Conservation (phyloP, 306 rosid genomes). For the Trifolium pratense region DNA sequence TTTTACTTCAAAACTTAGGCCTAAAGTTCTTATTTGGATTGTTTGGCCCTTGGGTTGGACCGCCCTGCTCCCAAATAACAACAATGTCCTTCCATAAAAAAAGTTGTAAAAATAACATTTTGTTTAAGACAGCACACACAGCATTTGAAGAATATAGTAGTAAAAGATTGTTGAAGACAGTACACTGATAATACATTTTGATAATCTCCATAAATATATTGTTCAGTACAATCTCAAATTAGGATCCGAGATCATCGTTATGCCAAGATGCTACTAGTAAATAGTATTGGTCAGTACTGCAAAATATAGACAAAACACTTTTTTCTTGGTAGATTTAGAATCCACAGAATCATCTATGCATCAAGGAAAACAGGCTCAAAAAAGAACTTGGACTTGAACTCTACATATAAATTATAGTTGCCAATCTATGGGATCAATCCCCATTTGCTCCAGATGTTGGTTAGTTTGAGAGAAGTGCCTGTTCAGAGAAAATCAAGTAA, state of each 20-base stretch:
- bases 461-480: slow-evolving; percentile 95
- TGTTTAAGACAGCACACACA: too few species aligned
- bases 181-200: not conserved
- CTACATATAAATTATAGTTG: slow-evolving; percentile 56
- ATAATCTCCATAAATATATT: slow-evolving; percentile 12
- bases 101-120: too few species aligned
- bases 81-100: too few species aligned
- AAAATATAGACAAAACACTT: slow-evolving; percentile 29
- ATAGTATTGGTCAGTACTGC: slow-evolving; percentile 17
- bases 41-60: too few species aligned
- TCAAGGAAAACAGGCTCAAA: slow-evolving; percentile 7
- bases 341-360: slow-evolving; percentile 18
- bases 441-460: slow-evolving; percentile 72
- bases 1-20: too few species aligned
- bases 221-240: slow-evolving; percentile 18
- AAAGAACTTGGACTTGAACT: slow-evolving; percentile 1
- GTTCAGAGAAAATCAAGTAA: slow-evolving; percentile 41
- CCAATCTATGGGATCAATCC: slow-evolving; percentile 76
- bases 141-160: not conserved
- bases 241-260: slow-evolving; percentile 11
- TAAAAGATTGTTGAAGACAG: not conserved
- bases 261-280: slow-evolving; percentile 19
- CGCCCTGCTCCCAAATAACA: too few species aligned
- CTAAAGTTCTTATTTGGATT: too few species aligned
- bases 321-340: slow-evolving; percentile 31